Evolutionary conservation across 768 basidiomycete genomes (phyloP), one percentile per base, ranked within the genome.

Genomic region (Russula olivacea): DNA sequence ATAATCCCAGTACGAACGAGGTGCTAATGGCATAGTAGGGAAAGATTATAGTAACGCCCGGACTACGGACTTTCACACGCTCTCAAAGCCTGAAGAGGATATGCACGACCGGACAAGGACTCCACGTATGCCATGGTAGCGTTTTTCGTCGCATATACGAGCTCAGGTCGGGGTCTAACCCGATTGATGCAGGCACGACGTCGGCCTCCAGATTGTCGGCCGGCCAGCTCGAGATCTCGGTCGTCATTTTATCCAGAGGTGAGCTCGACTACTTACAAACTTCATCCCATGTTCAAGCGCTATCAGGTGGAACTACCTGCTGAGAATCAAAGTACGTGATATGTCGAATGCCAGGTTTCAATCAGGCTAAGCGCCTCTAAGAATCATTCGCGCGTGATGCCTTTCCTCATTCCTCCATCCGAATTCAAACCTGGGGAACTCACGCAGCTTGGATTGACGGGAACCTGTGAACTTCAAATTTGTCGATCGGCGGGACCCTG

Each of bases 381-480:
- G 91, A 98, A 97, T 69, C 97, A 99, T 71, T 81, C 87, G n/a
- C 84, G 88, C 59, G 73, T 79, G 28, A 93, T 98, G 92, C 95
- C 96, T 6, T 96, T 96, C 78, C 76, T 98, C 49, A 74, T 97
- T 36, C 97, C 97, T 15, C 90, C 96, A 34, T 85, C 96, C 0
- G 97, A 99, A 70, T 98, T 93, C 74, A 91, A 80, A 66, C 81
- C 86, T 17, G 81, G 82, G 7, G 93, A 98, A 66, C 79, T 99
- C 7, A 76, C 83, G 28, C 79, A 84, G 25, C 78, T 91, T 76
- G 89, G 91, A 38, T 79, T 99, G 45, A 93, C 91, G 1, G 97
- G 97, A 9, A 98, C 96, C 0, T 98, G 95, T 73, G 97, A 99
- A 72, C 80, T 97, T 71, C 97, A 99, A 71, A 93, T 99, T 65